phyloP scores from a whole-genome alignment of 768 basidiomycete species.

The Mycena sanguinolenta region DNA sequence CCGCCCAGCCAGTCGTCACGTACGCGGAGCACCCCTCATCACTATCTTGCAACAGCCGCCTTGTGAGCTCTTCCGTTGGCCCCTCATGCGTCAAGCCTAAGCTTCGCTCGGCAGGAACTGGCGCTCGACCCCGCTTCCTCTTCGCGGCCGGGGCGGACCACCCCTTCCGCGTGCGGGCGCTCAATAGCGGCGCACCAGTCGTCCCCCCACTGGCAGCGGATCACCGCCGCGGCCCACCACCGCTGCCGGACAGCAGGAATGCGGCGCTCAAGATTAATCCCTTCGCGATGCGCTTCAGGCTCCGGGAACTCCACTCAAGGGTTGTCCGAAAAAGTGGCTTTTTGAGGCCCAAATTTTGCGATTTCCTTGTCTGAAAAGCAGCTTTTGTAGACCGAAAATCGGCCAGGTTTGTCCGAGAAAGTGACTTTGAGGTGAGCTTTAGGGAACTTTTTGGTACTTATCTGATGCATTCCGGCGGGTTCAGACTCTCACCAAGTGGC shows the following conservation, averaged over 20 bases:
- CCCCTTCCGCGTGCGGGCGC: slow-evolving; percentile 77
- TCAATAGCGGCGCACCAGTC: slow-evolving; percentile 65
- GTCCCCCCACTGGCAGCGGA: too few relatives aligned
- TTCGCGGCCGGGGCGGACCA: slow-evolving; percentile 80
- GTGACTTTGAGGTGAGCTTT: too few relatives aligned
- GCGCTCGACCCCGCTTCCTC: slow-evolving; percentile 71
- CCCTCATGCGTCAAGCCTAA: too few relatives aligned
- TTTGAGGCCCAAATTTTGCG: too few relatives aligned
- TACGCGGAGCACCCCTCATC: slow-evolving; percentile 23
- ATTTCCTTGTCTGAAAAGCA: too few relatives aligned
- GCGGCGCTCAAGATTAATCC: background rate
- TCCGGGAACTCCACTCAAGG: too few relatives aligned
- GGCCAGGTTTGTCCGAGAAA: too few relatives aligned
- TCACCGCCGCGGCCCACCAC: background rate
- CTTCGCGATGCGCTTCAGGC: slow-evolving; percentile 10
- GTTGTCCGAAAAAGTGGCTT: too few relatives aligned
- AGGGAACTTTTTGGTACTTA: too few relatives aligned
- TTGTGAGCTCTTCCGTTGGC: slow-evolving; percentile 10
- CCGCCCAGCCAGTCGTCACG: slow-evolving; percentile 6
- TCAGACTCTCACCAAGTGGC: too few relatives aligned
- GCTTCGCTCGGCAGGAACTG: slow-evolving; percentile 77
- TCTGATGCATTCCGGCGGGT: too few relatives aligned
- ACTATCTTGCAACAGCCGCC: background rate
- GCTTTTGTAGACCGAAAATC: too few relatives aligned
- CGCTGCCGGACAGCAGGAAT: background rate